Conservation (phyloP, 2,329 filamentous ascomycete species). For the Beauveria caledonica region DNA sequence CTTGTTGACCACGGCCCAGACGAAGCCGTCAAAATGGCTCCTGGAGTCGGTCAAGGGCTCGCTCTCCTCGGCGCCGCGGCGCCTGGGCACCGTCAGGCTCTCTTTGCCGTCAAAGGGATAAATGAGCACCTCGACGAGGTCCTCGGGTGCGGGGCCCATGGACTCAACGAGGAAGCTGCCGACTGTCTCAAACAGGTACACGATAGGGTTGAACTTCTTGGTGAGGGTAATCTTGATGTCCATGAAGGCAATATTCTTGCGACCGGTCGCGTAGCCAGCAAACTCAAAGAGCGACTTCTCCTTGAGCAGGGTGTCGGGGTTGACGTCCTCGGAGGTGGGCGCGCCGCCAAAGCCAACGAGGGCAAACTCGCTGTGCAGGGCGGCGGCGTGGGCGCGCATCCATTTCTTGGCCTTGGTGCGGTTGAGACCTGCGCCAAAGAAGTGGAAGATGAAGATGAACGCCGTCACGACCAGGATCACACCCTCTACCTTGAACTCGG, state of each 20-base stretch:
- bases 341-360: slow-evolving; percentile 69
- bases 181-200: slow-evolving; percentile 52
- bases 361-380: slow-evolving; percentile 75
- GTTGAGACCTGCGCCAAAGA: slow-evolving; percentile 75
- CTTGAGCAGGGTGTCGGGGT: slow-evolving; percentile 51
- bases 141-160: slow-evolving; percentile 55
- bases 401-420: slow-evolving; percentile 71
- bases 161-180: slow-evolving; percentile 75
- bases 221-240: slow-evolving; percentile 75
- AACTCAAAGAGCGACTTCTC: slow-evolving; percentile 87
- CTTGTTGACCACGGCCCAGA: slow-evolving; percentile 95
- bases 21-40: slow-evolving; percentile 78
- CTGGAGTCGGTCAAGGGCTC: slow-evolving; percentile 42
- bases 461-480: slow-evolving; percentile 69
- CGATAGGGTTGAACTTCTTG: slow-evolving; percentile 78
- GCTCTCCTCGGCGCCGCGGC: slow-evolving; percentile 49
- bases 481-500: slow-evolving; percentile 83
- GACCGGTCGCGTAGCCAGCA: slow-evolving; percentile 78
- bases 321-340: slow-evolving; percentile 36
- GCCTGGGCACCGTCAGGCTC: slow-evolving; percentile 60
- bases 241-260: slow-evolving; percentile 86
- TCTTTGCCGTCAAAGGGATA: slow-evolving; percentile 94
- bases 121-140: slow-evolving; percentile 66
- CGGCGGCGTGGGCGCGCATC: slow-evolving; percentile 64
- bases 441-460: slow-evolving; percentile 67